These are phyloP conservation scores for Thymus quinquecostatus DNA, from an alignment of 257 asterid genomes.

Conservation along the genomic window DNA sequence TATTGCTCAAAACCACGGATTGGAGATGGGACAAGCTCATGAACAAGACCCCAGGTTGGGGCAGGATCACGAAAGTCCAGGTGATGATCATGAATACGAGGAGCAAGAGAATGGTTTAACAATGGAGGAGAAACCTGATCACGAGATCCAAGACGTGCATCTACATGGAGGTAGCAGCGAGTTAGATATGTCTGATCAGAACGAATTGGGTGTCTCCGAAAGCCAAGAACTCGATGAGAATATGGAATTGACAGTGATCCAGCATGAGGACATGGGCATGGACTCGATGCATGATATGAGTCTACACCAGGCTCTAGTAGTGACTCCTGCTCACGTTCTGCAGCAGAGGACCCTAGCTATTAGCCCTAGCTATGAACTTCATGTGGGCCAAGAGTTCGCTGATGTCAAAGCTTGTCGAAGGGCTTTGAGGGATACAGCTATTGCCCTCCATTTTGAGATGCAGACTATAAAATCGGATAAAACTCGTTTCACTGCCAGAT, in stretches of 20 bases:
- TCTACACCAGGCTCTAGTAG: slow-evolving; percentile 52
- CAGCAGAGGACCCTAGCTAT: slow-evolving; percentile 72
- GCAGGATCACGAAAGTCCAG: slow-evolving; percentile 46
- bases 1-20: slow-evolving; percentile 53
- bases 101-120: slow-evolving; percentile 56
- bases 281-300: slow-evolving; percentile 56
- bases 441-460: slow-evolving; percentile 92
- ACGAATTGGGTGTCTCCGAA: slow-evolving; percentile 57
- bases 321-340: slow-evolving; percentile 66
- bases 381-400: slow-evolving; percentile 93
- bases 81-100: slow-evolving; percentile 53
- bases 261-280: slow-evolving; percentile 61
- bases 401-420: slow-evolving; percentile 92
- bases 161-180: slow-evolving; percentile 53
- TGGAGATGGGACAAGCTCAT: slow-evolving; percentile 52
- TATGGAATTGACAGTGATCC: slow-evolving; percentile 70
- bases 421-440: slow-evolving; percentile 91
- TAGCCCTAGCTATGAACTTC: slow-evolving; percentile 69
- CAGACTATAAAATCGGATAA: slow-evolving; percentile 92
- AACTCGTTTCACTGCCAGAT: slow-evolving; percentile 91
- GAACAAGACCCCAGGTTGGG: slow-evolving; percentile 53
- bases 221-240: slow-evolving; percentile 71
- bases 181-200: slow-evolving; percentile 59
- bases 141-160: slow-evolving; percentile 52
- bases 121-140: slow-evolving; percentile 64